Evolutionary conservation across 2,329 filamentous ascomycete genomes (phyloP), one percentile per base, ranked within the genome.

Genomic region (Alternaria novae-zelandiae): DNA sequence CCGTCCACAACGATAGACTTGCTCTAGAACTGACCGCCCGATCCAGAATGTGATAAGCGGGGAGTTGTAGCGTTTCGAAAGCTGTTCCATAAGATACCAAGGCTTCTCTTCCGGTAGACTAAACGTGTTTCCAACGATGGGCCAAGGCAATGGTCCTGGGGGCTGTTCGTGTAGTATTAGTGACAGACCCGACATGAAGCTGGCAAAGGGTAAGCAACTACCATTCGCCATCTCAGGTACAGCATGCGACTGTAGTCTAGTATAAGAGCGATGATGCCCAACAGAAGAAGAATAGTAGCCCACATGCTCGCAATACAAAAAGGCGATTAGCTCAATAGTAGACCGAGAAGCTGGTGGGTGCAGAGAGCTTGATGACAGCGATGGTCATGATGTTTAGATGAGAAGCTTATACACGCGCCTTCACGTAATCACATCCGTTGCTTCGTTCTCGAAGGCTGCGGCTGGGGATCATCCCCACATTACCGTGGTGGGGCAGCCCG

Each of bases 1-100:
- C 12, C 23, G 2, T 17, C 3, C 10, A 26, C 2, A 26, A 44
- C 12, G 3, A 1, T 0, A 30, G 0, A 5, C 1, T 2, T 30
- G 6, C 25, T 4, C 12, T 12, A 4, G 8, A 13, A 59, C 43
- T 30, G 2, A 59, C 72, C 76, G 66, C 44, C 75, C 76, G 44
- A 87, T 85, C 86, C 85, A 88, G 67, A 86, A 83, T 0, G 86
- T 88, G 51, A 88, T 83, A 6, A 88, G 69, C 0, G 85, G 83
- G 0, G 82, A 79, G 6, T 84, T 74, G 70, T 86, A 84, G 28
- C 77, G 69, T 66, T 85, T 83, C 6, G 86, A 84, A 0, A 87
- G 74, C 65, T 84, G 71, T 56, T 88, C 85, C 65, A 88, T 86
- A 71, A 85, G 85, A 20, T 87, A 81, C 86, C 86, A 88, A 2